These are phyloP conservation scores for Sindora glabra DNA, from an alignment of 306 rosid genomes.

Conservation along the genomic window DNA sequence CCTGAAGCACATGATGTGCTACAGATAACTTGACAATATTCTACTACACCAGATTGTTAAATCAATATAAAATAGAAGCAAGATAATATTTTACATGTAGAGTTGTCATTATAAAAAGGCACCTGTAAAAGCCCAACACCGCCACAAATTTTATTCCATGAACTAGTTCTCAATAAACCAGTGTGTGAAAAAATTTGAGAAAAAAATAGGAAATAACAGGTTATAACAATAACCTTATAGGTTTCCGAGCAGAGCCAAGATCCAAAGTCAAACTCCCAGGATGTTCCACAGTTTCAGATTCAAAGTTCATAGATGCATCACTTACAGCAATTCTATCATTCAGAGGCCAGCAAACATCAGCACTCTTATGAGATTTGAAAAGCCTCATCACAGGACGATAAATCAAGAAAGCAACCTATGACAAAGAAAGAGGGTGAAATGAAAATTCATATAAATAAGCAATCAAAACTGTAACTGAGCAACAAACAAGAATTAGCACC, in stretches of 20 bases:
- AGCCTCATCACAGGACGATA: slow-evolving; percentile 95
- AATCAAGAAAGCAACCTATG: slow-evolving; percentile 87
- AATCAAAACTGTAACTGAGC: not conserved
- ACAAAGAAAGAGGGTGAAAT: slow-evolving; percentile 6
- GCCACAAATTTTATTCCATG: not conserved
- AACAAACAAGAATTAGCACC: too few species aligned
- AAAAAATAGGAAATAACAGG: not conserved
- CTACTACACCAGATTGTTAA: not conserved
- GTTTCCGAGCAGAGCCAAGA: slow-evolving; percentile 52
- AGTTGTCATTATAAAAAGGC: slow-evolving; percentile 10
- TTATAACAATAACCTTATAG: slow-evolving; percentile 42
- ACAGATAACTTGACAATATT: not conserved
- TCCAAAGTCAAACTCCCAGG: slow-evolving; percentile 58
- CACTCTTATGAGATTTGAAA: slow-evolving; percentile 57
- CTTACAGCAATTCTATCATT: slow-evolving; percentile 40
- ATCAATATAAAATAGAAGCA: not conserved
- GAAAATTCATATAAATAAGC: slow-evolving; percentile 4
- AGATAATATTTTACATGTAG: not conserved
- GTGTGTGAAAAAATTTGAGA: not conserved
- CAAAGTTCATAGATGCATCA: slow-evolving; percentile 39
- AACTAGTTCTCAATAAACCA: not conserved
- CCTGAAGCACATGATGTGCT: not conserved
- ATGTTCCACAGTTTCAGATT: slow-evolving; percentile 42
- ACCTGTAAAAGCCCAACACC: not conserved
- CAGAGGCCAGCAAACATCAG: slow-evolving; percentile 83